Base-by-base conservation (phyloP, 1,139 yeast species). In the Saccharomyces hybrid region DNA sequence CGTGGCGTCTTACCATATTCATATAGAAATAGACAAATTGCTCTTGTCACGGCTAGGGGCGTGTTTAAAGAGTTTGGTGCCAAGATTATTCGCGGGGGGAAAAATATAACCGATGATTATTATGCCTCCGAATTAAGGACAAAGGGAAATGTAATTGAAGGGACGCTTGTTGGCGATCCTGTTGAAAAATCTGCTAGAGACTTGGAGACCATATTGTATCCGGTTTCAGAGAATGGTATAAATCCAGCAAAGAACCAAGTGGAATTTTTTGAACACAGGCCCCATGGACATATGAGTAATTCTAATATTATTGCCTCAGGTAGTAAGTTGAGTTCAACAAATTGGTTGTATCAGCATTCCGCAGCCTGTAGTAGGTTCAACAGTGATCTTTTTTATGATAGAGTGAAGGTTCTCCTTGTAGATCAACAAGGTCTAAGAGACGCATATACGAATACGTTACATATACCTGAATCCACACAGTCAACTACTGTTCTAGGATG, bases 11-110 rank as follows among this genome's bases (percentile, higher is more conserved):
- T 93, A 61, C 97, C 99, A 1, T 87, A 85, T 61, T 87, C 96
- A 3, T 93, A 90, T 71, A 88, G 90, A 70, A 95, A 96, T 48
- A 79, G 99, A 60, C 81, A 91, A 0, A 93, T 93, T 38, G 90
- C 93, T 58, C 76, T 93, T 53, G 96, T 93, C 2, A 84, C 97
- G 2, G 98, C 99, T 0, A 80, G 95, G 57, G 85, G 96, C 14
- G 84, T 90, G 2, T 95, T 81, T 71, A 80, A 91, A 60, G 99
- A 91, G 70, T 93, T 95, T 73, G 99, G 99, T 3, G 89, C 96
- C 19, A 81, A 82, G 59, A 82, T 91, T 55, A 76, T 93, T 50
- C 79, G 81, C 26, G 87, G 89, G 55, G 99, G 99, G 46, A 81
- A 80, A 60, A 82, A 87, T 60, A 86, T 88, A 34, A 77, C 75